Conservation (phyloP, 2,329 filamentous ascomycete genomes). For the Cadophora luteo-olivacea region DNA sequence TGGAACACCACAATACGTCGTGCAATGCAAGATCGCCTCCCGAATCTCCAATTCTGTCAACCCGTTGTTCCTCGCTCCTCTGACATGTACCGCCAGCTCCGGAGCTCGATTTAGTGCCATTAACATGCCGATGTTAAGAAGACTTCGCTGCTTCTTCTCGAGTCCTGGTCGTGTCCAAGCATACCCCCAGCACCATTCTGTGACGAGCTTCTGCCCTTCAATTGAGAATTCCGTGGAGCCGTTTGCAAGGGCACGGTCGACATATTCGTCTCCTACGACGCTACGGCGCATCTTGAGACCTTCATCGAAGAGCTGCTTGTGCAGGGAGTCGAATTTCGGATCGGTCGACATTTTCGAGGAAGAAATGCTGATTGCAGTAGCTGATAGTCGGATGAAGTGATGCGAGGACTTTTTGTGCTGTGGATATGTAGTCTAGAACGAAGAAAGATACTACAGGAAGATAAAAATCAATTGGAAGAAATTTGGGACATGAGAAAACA, state of each 20-base stretch:
- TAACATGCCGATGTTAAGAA: constrained; percentile 71
- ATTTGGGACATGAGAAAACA: background rate
- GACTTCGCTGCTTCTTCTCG: constrained; percentile 63
- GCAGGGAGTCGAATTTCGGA: constrained; percentile 48
- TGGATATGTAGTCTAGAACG: too few species aligned
- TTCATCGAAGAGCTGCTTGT: constrained; percentile 65
- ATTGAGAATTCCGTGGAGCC: constrained; percentile 63
- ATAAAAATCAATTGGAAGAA: too few species aligned
- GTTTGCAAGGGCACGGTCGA: constrained; percentile 61
- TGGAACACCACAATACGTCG: constrained; percentile 52
- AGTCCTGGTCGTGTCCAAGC: constrained; percentile 69
- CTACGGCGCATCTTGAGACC: constrained; percentile 65
- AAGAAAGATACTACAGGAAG: too few species aligned
- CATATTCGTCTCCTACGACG: constrained; percentile 67
- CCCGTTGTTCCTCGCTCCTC: constrained; percentile 68
- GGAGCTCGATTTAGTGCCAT: constrained; percentile 64
- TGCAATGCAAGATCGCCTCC: constrained; percentile 59
- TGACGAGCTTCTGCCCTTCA: constrained; percentile 67
- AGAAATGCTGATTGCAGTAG: background rate
- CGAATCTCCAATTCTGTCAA: constrained; percentile 66
- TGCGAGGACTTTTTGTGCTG: too few species aligned
- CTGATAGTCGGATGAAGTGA: too few species aligned
- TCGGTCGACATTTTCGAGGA: constrained; percentile 48
- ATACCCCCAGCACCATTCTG: constrained; percentile 69
- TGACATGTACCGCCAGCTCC: constrained; percentile 67